Conservation (phyloP, 73 alveolate species). For the Stentor roeselii region DNA sequence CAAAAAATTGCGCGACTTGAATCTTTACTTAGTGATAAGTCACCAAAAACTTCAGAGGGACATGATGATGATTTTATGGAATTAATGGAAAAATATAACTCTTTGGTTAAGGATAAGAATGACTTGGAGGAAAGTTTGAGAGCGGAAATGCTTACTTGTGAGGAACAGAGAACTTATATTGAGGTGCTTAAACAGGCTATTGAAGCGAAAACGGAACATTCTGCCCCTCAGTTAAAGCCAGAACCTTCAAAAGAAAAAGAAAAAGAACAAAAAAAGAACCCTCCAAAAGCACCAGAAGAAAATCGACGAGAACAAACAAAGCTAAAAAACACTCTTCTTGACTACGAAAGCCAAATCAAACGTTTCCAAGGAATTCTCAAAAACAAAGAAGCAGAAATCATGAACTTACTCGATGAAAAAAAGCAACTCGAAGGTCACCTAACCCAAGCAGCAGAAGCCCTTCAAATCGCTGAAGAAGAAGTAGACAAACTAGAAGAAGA, state of each 20-base stretch:
- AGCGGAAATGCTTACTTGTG: conserved; percentile 49
- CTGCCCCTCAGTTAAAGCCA: not conserved
- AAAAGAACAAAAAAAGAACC: not conserved
- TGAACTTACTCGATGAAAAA: not conserved
- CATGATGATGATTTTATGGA: conserved; percentile 25
- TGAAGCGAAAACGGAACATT: conserved; percentile 30
- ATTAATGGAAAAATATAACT: not conserved
- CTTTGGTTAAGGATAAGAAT: conserved; percentile 7
- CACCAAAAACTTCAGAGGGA: not conserved
- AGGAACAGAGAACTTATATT: conserved; percentile 66
- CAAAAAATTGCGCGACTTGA: conserved; percentile 11
- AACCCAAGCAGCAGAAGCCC: conserved; percentile 18
- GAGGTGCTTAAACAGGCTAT: conserved; percentile 62
- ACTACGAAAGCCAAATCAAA: conserved; percentile 32
- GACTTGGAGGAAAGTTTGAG: conserved; percentile 25
- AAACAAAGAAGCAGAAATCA: not conserved
- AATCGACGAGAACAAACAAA: conserved; percentile 21
- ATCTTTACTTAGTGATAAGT: not conserved
- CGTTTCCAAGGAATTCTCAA: not conserved
- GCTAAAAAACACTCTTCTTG: conserved; percentile 10
- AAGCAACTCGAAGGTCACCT: conserved; percentile 1
- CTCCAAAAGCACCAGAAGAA: not conserved
- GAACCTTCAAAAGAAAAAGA: not conserved
- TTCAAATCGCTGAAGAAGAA: conserved; percentile 16
- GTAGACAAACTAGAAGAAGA: conserved; percentile 47